Evolutionary conservation across 306 rosid genomes (phyloP), one percentile per base, ranked within the genome.

Genomic region (Medicago ruthenica): DNA sequence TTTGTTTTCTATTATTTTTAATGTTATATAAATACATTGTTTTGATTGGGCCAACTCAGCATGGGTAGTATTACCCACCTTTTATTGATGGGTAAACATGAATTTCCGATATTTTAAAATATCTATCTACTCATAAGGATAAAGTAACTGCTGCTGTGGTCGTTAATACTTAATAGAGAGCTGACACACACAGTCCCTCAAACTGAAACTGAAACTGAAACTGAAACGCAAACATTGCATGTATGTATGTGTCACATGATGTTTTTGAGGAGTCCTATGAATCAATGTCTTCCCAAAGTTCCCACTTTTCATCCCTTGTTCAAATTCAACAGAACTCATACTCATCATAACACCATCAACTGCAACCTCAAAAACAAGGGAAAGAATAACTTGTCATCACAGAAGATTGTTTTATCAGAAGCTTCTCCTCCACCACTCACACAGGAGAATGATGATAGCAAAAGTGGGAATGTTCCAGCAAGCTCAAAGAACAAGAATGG

Each of bases 341-440:
- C 7, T 34, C 7, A 34, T 6, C 0, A 4, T 5, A 5, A 34
- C 7, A 34, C 88, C 71, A 27, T 80, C 81, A 78, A 36, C 58
- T 90, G 88, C 55, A 77, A 78, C 76, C 77, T 85, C 7, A 89
- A 83, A 73, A 84, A 70, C 22, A 80, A 67, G 58, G 85, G 63
- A 20, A 83, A 72, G 20, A 63, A 58, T 2, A 70, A 31, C 44
- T 31, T 61, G 9, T 58, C 83, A 13, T 12, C 84, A 48, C 88
- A 86, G 86, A 89, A 86, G 89, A 95, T 95, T 77, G 70, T 90
- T 42, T 84, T 90, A 20, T 89, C 97, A 7, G 93, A 95, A 76
- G 77, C 57, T n/a, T 79, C 83, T 11, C 96, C 97, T 45, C 96
- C 97, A 55, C 88, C 87, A 4, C 80, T 90, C 31, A 70, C 69